Evolutionary conservation across 345 rosid species (phyloP), one percentile per base, ranked within the genome.

Genomic region (Sisymbrium altissimum): DNA sequence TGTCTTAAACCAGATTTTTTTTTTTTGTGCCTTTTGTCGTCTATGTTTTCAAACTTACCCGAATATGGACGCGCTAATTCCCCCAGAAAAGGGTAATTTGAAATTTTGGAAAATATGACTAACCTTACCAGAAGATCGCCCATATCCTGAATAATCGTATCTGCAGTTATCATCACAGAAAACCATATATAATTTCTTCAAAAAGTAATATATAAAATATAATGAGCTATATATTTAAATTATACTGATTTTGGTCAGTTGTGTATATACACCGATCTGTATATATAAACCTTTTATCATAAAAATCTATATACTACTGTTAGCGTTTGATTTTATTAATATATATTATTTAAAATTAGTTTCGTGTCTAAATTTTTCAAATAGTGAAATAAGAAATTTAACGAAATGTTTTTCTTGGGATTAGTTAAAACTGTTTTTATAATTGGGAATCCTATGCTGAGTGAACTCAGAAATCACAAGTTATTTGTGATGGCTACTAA

Each of bases 61-160:
- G 19, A n/a, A 56, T 60, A 35, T 46, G 12, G 29, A 45, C 33
- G 17, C 6, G 40, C 14, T 27, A 61, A 15, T 43, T 17, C 25
- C 21, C 0, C 1, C 17, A 25, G 50, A 39, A 10, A 44, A 15
- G 38, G 7, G 43, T 60, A 18, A 58, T 41, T 60, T 50, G 38
- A 43, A 53, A 23, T 18, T n/a, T 44, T 8, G 19, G 27, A 69
- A 76, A 43, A 15, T 9, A 55, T 49, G 43, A 64, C 71, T 43
- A 85, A 92, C 97, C 97, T 92, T 92, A 68, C 97, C 97, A 17
- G 92, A 82, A 43, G 97, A 92, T 62, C 82, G 86, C 59, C 97
- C 97, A 82, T 92, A 92, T 15, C 97, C 97, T 54, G 96, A 88
- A 71, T 92, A 92, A 81, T 92, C 97, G 48, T 89, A 92, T 83